Base-by-base conservation (phyloP, 495 filamentous ascomycete species). In the Echria macrotheca region DNA sequence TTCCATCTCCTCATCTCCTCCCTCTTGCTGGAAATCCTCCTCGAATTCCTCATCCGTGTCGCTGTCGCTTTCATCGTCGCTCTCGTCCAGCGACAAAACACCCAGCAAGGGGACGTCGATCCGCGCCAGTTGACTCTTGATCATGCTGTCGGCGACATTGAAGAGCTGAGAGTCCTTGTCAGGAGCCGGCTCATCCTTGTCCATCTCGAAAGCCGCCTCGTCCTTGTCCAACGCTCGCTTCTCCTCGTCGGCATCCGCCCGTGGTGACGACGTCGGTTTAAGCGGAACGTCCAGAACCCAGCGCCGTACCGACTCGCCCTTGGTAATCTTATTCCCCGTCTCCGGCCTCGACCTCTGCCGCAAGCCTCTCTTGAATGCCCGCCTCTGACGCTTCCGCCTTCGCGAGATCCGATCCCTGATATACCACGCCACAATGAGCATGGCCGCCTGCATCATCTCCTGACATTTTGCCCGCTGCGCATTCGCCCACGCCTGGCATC, bases 391-490 rank as follows among this genome's bases (percentile, higher is more conserved):
- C 37, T 36, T 35, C 1, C 61, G 45, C 23, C 61, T 46, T 35
- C 65, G 49, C 38, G 50, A 32, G 51, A 68, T 65, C 12, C 63
- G 57, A 36, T 68, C 65, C 9, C 65, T 55, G 19, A 65, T 57
- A 43, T 68, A 68, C 65, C 65, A 68, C 5, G 65, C 65, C 19
- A 68, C 61, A 18, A 68, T 54, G 38, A 67, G 44, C 59, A 66
- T 68, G 18, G 65, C 56, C 0, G 64, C 63, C 47, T 63, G 61
- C 49, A 56, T 63, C 58, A 67, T 65, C 54, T 66, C 65, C 50
- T 63, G 63, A 44, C 61, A 65, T 38, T 63, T 65, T 43, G 59
- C 51, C 26, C 61, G 57, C 45, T 68, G 63, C 24, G 54, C 45
- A 46, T 24, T 57, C 14, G 65, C 65, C 65, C 65, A 68, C 11